A percentile compares a stretch with the other conserved stretches of the same genome.
Evolutionary conservation across 2,329 filamentous ascomycete species (phyloP).

Genomic region (Cordyceps cicadae): DNA sequence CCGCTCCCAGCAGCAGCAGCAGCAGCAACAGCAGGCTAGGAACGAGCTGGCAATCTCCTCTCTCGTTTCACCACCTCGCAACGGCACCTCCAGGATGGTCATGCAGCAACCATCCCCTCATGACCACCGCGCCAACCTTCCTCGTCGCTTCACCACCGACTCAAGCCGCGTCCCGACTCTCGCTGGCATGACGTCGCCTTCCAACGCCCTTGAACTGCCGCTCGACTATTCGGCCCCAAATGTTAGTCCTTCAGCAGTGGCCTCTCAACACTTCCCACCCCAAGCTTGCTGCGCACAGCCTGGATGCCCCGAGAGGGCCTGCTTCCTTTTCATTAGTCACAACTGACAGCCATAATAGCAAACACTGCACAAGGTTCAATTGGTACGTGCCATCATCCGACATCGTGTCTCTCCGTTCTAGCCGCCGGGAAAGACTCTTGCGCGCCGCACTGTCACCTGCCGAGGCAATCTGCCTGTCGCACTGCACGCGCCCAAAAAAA

Average conservation of each 20-base stretch:
- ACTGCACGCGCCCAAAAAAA: background rate
- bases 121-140: conserved; percentile 69
- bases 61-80: conserved; percentile 66
- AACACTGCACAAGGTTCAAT: conserved; percentile 65
- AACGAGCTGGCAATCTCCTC: conserved; percentile 68
- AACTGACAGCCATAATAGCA: conserved; percentile 22
- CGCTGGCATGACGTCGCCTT: conserved; percentile 49
- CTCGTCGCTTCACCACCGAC: conserved; percentile 91
- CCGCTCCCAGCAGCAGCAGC: conserved; percentile 36
- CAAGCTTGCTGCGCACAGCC: background rate
- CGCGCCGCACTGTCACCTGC: background rate
- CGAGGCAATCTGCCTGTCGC: background rate
- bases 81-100: conserved; percentile 50
- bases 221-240: conserved; percentile 43
- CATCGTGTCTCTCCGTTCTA: background rate
- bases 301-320: background rate
- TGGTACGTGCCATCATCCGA: conserved; percentile 48
- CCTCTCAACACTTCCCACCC: background rate
- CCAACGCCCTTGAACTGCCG: conserved; percentile 37
- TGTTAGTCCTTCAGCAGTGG: conserved; percentile 11
- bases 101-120: conserved; percentile 42
- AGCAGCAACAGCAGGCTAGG: conserved; percentile 59
- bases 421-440: background rate
- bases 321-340: background rate
- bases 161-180: conserved; percentile 73